Evolutionary conservation across 495 filamentous ascomycete species (phyloP), one percentile per base, ranked within the genome.

Genomic region (Aspergillus indologenus): DNA sequence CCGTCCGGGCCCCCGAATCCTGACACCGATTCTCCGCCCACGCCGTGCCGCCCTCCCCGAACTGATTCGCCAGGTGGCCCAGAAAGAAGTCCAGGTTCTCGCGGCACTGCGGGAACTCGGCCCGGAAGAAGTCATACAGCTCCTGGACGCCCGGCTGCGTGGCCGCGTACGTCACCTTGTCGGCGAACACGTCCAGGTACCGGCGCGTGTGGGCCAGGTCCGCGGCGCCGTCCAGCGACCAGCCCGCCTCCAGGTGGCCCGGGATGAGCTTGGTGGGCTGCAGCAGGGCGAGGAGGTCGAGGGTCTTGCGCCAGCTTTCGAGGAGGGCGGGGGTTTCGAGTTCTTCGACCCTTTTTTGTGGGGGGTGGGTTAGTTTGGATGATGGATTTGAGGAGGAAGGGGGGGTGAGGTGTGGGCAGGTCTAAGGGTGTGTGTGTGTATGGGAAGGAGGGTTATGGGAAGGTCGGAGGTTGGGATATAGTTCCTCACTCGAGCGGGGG

Each of bases 21-120:
- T 65, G 65, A 55, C 64, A 61, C 40, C 57, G 54, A 58, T 65
- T 68, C 51, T 65, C 65, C 65, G 65, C 65, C 65, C 65, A 68
- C 1, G 65, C 60, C 29, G 56, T 47, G 3, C 65, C 65, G 0
- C 65, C 65, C 45, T 65, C 60, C 5, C 63, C 63, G 56, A 63
- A 68, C 48, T 66, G 60, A 47, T 66, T 63, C 22, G 53, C 46
- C 44, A 68, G 23, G 56, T 65, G 63, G 0, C 61, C 61, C 29
- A 68, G 12, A 45, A 68, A 68, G 55, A 68, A 68, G 3, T 68
- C 60, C 44, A 58, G 19, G 19, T 65, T 63, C 56, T 40, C 69
- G 58, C 31, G 14, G 22, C 11, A 58, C 45, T 12, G 59, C 29
- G 58, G 52, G 50, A 70, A 72, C 34, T 56, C 62, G 18, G 61